phyloP scores from a whole-genome alignment of 2,329 filamentous ascomycete genomes.

The Polytolypa hystricis region DNA sequence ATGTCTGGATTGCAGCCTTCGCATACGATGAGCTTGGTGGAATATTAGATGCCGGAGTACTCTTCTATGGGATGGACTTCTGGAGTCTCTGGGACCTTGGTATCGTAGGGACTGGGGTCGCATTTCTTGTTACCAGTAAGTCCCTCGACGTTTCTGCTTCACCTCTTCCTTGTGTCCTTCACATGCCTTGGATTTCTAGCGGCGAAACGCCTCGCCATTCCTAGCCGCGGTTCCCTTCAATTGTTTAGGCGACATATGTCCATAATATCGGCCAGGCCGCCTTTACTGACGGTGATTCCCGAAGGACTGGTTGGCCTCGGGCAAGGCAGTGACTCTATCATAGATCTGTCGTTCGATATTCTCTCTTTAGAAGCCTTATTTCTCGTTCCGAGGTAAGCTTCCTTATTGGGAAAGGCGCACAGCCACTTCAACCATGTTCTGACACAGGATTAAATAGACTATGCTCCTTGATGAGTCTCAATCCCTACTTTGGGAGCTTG shows the following conservation, averaged over 20 bases:
- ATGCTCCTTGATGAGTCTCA: slow-evolving; percentile 74
- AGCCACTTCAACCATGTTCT: slow-evolving; percentile 5
- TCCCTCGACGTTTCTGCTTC: slow-evolving; percentile 13
- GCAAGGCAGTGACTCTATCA: slow-evolving; percentile 49
- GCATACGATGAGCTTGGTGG: slow-evolving; percentile 80
- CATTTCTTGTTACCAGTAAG: slow-evolving; percentile 64
- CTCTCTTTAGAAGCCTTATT: slow-evolving; percentile 79
- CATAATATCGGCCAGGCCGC: too few relatives aligned
- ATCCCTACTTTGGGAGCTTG: slow-evolving; percentile 64
- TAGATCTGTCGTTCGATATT: slow-evolving; percentile 78
- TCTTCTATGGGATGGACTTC: slow-evolving; percentile 75
- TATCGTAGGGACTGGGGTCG: slow-evolving; percentile 61
- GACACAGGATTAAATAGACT: slow-evolving; percentile 42
- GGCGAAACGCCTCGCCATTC: too few relatives aligned
- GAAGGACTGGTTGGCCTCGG: slow-evolving; percentile 57
- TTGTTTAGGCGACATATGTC: too few relatives aligned
- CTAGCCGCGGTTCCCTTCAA: too few relatives aligned
- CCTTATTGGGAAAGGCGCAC: neutral
- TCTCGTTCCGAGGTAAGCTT: slow-evolving; percentile 57
- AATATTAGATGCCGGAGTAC: slow-evolving; percentile 71
- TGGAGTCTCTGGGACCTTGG: slow-evolving; percentile 66
- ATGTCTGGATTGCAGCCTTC: slow-evolving; percentile 79
- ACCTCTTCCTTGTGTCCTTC: too few relatives aligned
- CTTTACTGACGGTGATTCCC: slow-evolving; percentile 2
- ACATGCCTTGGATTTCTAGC: too few relatives aligned